phyloP scores from a whole-genome alignment of 768 basidiomycete genomes.

The Tricholoma bakamatsutake region DNA sequence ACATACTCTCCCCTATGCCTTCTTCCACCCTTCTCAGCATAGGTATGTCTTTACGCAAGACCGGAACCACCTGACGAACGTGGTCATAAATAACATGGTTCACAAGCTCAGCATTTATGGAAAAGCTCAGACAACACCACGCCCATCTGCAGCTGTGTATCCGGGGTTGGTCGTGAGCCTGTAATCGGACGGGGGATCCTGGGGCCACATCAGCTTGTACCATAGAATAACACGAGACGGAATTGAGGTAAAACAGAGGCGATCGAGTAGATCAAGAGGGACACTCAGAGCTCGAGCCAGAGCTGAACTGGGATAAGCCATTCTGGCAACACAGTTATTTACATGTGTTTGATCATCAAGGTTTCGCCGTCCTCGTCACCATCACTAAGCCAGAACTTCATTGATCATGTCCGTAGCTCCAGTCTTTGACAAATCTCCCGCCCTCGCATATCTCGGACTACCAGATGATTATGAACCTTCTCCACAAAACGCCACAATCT shows the following conservation, averaged over 20 bases:
- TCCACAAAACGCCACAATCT: slow-evolving; percentile 50
- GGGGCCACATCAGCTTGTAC: neutral
- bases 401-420: slow-evolving; percentile 11
- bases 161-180: slow-evolving; percentile 7
- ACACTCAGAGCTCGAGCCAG: neutral
- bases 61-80: slow-evolving; percentile 36
- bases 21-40: slow-evolving; percentile 39
- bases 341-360: neutral
- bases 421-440: slow-evolving; percentile 28
- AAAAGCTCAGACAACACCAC: slow-evolving; percentile 44
- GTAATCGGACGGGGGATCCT: neutral
- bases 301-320: neutral
- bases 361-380: neutral
- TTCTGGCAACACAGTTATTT: neutral
- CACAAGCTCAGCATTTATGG: slow-evolving; percentile 30
- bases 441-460: slow-evolving; percentile 49
- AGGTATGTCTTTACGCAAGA: slow-evolving; percentile 38
- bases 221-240: neutral
- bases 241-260: neutral
- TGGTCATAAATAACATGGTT: slow-evolving; percentile 46
- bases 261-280: neutral
- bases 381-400: neutral
- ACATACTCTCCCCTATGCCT: slow-evolving; percentile 31
- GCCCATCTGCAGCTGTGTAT: slow-evolving; percentile 43
- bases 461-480: slow-evolving; percentile 53